A percentile compares a stretch with the other conserved stretches of the same genome.
Evolutionary conservation across 495 filamentous ascomycete species (phyloP).

Genomic region (Penicillium longicatenatum): DNA sequence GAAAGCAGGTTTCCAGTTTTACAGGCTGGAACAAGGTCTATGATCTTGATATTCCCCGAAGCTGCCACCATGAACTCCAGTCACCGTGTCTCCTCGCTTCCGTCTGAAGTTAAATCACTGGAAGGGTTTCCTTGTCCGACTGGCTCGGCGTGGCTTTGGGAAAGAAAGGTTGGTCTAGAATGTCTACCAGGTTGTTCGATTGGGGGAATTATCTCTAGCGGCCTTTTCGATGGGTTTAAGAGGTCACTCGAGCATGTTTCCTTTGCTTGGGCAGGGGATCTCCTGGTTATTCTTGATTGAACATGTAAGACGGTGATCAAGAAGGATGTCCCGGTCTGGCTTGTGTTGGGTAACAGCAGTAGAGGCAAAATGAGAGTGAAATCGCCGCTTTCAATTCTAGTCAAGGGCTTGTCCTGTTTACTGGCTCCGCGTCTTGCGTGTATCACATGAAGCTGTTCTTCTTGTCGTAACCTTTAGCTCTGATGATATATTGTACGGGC

Average conservation of each 20-base stretch:
- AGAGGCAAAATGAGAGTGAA: background rate
- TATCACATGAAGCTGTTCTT: too few relatives aligned
- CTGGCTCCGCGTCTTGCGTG: too few relatives aligned
- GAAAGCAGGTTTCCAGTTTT: background rate
- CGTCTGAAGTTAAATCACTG: background rate
- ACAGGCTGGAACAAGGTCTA: background rate
- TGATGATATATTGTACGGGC: too few relatives aligned
- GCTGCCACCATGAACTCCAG: background rate
- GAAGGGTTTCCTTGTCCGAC: background rate
- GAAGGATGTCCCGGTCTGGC: background rate
- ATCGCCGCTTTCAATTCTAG: background rate
- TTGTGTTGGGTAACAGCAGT: background rate
- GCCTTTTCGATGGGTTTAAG: background rate
- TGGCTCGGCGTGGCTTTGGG: background rate
- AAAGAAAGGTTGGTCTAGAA: background rate
- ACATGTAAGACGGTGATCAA: background rate
- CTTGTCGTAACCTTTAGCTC: too few relatives aligned
- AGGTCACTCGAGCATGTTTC: background rate
- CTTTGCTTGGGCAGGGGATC: too few relatives aligned
- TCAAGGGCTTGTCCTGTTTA: too few relatives aligned
- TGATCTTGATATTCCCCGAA: background rate
- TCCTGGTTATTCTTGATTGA: too few relatives aligned
- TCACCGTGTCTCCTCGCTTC: background rate
- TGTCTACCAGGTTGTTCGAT: background rate
- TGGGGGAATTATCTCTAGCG: background rate